phyloP scores from a whole-genome alignment of 129 eudicot genomes.

The Artemisia tridentata region DNA sequence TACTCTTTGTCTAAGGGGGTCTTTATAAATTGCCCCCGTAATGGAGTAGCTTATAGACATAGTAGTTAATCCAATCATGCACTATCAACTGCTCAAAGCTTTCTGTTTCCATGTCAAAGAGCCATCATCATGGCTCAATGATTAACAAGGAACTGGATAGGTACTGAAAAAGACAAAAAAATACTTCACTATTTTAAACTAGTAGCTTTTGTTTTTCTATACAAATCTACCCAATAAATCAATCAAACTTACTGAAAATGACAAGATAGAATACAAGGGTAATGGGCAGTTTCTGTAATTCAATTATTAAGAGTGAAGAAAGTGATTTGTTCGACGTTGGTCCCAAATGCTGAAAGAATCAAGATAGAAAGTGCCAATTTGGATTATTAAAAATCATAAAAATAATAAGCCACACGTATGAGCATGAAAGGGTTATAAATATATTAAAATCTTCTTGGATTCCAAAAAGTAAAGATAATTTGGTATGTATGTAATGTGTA shows the following conservation, averaged over 20 bases:
- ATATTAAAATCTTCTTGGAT: neutral
- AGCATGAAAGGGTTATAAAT: slow-evolving; percentile 13
- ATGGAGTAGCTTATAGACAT: neutral
- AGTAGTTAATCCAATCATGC: neutral
- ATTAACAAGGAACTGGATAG: slow-evolving; percentile 3
- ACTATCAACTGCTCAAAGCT: neutral
- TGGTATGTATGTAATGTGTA: neutral
- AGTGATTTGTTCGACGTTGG: neutral
- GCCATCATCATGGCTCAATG: neutral
- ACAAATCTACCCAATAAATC: slow-evolving; percentile 4
- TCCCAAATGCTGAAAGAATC: slow-evolving; percentile 20
- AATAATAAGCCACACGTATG: slow-evolving; percentile 12
- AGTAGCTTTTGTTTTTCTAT: slow-evolving; percentile 5
- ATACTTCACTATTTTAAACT: neutral
- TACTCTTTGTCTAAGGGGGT: too few relatives aligned
- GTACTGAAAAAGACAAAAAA: neutral
- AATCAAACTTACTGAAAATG: neutral
- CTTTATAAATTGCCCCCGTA: too few relatives aligned
- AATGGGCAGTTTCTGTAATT: neutral
- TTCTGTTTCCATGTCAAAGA: neutral
- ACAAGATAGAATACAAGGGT: slow-evolving; percentile 3
- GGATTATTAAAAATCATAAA: slow-evolving; percentile 15
- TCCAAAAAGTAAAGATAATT: neutral
- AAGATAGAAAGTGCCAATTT: slow-evolving; percentile 20
- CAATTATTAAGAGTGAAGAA: neutral